Evolutionary conservation across 177 flowering plant species (phyloP), one percentile per base, ranked within the genome.

Genomic region (Vitis hybrid): DNA sequence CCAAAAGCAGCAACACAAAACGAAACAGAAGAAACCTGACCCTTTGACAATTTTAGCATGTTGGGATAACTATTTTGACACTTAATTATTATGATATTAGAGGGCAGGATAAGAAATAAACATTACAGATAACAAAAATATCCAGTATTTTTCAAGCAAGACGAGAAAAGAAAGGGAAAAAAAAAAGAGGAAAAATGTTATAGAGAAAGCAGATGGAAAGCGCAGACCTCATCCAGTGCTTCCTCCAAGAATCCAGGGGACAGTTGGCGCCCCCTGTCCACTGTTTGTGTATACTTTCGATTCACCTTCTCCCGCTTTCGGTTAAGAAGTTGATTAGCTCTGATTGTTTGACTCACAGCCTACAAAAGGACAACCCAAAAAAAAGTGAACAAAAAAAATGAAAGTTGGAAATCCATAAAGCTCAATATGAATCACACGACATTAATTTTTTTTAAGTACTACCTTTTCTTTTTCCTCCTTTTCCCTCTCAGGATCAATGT

Each of bases 381-480:
- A 39, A 39, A 79, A 29, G 18, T 18, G 18, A 18, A 18, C 45
- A 5, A 39, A 39, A 7, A 39, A 39, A 79, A 29, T 33, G 18
- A 56, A 60, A 50, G 61, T 14, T 48, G 19, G 18, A 52, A 67
- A 64, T 9, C 10, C 51, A 60, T 1, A 18, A 14, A 11, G 19
- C 48, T 26, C 5, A 14, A 18, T 45, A 50, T 64, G 12, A 15
- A 19, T 62, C 9, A 13, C 22, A 59, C 45, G 5, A 0, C 51
- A 69, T 18, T 6, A 60, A 2, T 57, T 66, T 3, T 66, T 3
- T 49, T 56, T 6, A 59, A 53, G 2, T 56, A 69, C 73, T 84
- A 95, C 99, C 97, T 81, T 95, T 78, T 91, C 98, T 72, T 87
- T 95, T 77, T 90, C 90, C 77, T 95, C 99, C 82, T 93, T 95